These are phyloP conservation scores for Sinapis alba DNA, from an alignment of 441 rosid species.

Conservation along the genomic window DNA sequence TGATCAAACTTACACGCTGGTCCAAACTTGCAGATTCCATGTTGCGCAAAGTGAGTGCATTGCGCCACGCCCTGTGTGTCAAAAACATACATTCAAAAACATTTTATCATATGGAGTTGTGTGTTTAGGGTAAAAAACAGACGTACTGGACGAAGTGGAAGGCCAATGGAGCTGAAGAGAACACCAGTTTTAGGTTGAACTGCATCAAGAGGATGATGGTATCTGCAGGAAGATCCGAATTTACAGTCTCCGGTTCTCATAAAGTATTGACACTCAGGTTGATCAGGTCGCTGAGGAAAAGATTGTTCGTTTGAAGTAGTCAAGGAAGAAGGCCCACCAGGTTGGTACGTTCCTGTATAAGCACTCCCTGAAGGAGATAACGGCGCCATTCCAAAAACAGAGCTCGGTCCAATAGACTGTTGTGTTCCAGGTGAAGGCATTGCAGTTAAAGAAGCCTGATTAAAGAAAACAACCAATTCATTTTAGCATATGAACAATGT, in stretches of 20 bases:
- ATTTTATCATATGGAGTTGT: background rate
- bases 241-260: slow-evolving; percentile 93
- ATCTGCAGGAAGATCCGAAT: slow-evolving; percentile 89
- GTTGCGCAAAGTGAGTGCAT: slow-evolving; percentile 76
- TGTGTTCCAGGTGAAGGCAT: slow-evolving; percentile 67
- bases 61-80: slow-evolving; percentile 68
- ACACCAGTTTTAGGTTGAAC: slow-evolving; percentile 52
- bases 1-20: slow-evolving; percentile 88
- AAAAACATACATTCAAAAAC: background rate
- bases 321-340: slow-evolving; percentile 53
- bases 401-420: slow-evolving; percentile 61
- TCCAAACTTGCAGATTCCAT: slow-evolving; percentile 90
- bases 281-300: slow-evolving; percentile 89
- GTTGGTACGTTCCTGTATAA: slow-evolving; percentile 65
- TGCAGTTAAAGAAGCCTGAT: slow-evolving; percentile 65
- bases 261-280: slow-evolving; percentile 88
- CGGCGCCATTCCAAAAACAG: slow-evolving; percentile 67
- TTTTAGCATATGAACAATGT: background rate
- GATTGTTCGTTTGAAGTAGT: slow-evolving; percentile 58
- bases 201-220: slow-evolving; percentile 82
- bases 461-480: background rate
- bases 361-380: slow-evolving; percentile 76
- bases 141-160: slow-evolving; percentile 92
- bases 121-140: background rate
- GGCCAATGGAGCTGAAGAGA: slow-evolving; percentile 66